phyloP scores from a whole-genome alignment of 495 filamentous ascomycete genomes.

The Trichocladium antarcticum region DNA sequence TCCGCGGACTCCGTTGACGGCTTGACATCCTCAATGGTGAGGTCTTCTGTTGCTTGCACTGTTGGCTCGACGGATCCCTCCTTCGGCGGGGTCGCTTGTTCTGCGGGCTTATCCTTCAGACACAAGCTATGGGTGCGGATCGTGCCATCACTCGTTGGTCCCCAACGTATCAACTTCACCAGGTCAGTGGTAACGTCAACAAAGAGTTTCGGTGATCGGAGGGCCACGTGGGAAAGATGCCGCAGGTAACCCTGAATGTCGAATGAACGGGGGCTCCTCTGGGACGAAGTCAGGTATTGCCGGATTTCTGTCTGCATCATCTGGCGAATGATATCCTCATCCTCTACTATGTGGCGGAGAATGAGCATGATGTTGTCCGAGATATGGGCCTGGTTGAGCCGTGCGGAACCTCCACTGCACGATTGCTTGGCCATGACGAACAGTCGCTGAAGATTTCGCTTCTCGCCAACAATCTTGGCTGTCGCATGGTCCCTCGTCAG shows the following conservation, averaged over 20 bases:
- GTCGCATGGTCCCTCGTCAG: conserved; percentile 69
- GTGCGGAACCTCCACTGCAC: conserved; percentile 59
- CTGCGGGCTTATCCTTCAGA: conserved; percentile 26
- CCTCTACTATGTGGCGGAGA: conserved; percentile 86
- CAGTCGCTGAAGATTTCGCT: conserved; percentile 74
- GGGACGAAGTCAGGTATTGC: conserved; percentile 48
- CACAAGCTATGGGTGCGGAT: conserved; percentile 28
- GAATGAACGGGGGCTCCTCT: conserved; percentile 48
- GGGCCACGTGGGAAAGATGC: conserved; percentile 66
- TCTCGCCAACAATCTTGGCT: conserved; percentile 68
- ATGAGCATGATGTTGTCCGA: conserved; percentile 63
- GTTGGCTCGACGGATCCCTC: conserved; percentile 31
- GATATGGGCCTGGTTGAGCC: conserved; percentile 55
- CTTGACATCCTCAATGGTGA: conserved; percentile 43
- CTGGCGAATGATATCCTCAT: conserved; percentile 79
- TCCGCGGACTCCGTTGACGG: conserved; percentile 40
- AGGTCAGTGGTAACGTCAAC: conserved; percentile 85
- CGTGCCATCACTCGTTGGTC: conserved; percentile 2
- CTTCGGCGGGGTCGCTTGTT: conserved; percentile 24
- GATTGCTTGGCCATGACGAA: conserved; percentile 94
- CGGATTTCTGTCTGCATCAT: conserved; percentile 90
- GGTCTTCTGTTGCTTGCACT: conserved; percentile 46
- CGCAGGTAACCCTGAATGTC: conserved; percentile 66
- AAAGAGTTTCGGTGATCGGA: conserved; percentile 78
- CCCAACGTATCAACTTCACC: conserved; percentile 58